Evolutionary conservation across 1,284 basidiomycete species (phyloP), one percentile per base, ranked within the genome.

Genomic region (Pascua guehoae): DNA sequence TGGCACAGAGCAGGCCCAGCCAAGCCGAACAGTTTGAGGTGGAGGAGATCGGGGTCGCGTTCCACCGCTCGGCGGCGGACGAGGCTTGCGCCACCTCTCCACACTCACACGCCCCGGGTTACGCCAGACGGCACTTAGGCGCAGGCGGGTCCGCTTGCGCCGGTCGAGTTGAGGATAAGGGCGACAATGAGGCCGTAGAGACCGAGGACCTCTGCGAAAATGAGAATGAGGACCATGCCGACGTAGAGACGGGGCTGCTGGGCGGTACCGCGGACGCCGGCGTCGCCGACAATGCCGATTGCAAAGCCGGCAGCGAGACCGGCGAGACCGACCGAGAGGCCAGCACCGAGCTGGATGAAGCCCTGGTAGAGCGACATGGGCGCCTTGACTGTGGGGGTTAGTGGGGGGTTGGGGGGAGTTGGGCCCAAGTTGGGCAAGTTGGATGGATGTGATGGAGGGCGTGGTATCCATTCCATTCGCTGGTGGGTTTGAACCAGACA

Each of bases 171-270:
- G 65, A 82, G 77, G 70, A 82, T 81, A 40, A 82, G 73, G 39
- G 81, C 81, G 58, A 82, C 81, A 64, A 82, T 82, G 54, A 82
- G 75, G 57, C 81, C 81, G 74, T 82, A 82, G 16, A 82, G 77
- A 75, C 81, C 81, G 70, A 97, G 79, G 40, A 97, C 93, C 78
- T 97, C 94, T 53, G 89, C 91, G 74, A 96, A 94, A 77, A 95
- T 95, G 72, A 94, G 85, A 65, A 91, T 90, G 53, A 91, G 85
- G 46, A 91, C 86, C 74, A 76, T 76, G 58, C 74, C 90, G 70
- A 97, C 94, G 79, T 92, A 98, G 63, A 98, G 82, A 71, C 91
- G 83, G 47, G 91, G 90, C 80, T 97, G 92, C 75, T 95, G 89
- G 54, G 89, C 88, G 58, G 89, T 91, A 56, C 89, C 89, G 60